A percentile compares a stretch with the other conserved stretches of the same genome.
Conservation (phyloP, 2,329 filamentous ascomycete genomes). For the Exophiala phaeomuriformis region DNA sequence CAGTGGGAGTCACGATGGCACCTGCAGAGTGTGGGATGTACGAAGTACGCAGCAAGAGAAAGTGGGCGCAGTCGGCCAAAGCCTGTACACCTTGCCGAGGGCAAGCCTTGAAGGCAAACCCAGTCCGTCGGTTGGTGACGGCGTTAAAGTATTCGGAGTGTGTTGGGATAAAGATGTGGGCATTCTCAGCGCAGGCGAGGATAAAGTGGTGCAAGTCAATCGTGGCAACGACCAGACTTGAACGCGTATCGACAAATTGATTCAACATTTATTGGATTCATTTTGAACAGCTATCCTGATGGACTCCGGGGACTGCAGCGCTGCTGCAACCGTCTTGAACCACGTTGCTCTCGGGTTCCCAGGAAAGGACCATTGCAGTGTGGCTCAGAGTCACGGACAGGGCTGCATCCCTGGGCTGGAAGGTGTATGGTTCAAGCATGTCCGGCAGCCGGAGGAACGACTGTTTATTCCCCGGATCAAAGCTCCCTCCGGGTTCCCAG, state of each 20-base stretch:
- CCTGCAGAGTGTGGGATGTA: constrained; percentile 89
- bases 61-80: constrained; percentile 58
- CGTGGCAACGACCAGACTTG: constrained; percentile 31
- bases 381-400: background rate
- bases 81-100: constrained; percentile 67
- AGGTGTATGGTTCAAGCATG: too few species aligned
- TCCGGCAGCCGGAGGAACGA: too few species aligned
- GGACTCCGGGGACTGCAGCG: background rate
- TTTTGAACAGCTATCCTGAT: too few species aligned
- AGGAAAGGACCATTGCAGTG: background rate
- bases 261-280: too few species aligned
- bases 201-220: constrained; percentile 92
- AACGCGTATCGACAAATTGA: background rate
- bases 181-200: constrained; percentile 85
- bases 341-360: background rate
- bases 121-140: constrained; percentile 64
- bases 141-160: constrained; percentile 83
- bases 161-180: constrained; percentile 79
- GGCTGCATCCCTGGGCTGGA: background rate
- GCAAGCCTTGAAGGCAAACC: constrained; percentile 62
- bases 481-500: background rate
- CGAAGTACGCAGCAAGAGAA: constrained; percentile 57
- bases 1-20: constrained; percentile 85
- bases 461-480: background rate
- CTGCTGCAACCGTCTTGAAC: background rate